Percentiles rank a stretch among this genome's conserved stretches.
Conservation (phyloP, 495 filamentous ascomycete genomes). For the Penicillium manginii region DNA sequence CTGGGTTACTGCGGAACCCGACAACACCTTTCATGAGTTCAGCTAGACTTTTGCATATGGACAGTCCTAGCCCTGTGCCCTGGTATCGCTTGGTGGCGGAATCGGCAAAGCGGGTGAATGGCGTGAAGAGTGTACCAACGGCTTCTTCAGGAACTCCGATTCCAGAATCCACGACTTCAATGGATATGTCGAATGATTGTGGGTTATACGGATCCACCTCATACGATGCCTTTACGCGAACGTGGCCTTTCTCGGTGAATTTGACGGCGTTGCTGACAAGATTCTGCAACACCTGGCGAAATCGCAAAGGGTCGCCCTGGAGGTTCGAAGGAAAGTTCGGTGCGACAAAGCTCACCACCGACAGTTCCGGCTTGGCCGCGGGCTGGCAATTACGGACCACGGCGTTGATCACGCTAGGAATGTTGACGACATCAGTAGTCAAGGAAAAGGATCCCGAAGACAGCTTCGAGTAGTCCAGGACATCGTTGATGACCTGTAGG, state of each 20-base stretch:
- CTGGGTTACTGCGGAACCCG: conserved; percentile 56
- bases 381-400: conserved; percentile 57
- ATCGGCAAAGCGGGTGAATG: conserved; percentile 84
- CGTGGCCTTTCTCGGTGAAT: conserved; percentile 75
- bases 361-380: conserved; percentile 60
- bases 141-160: conserved; percentile 84
- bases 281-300: conserved; percentile 84
- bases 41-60: conserved; percentile 79
- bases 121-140: conserved; percentile 73
- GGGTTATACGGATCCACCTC: conserved; percentile 45
- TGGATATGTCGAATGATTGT: conserved; percentile 47
- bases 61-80: conserved; percentile 79
- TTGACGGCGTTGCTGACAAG: conserved; percentile 89
- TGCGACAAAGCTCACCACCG: conserved; percentile 53
- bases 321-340: conserved; percentile 43
- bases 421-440: conserved; percentile 69
- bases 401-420: conserved; percentile 58
- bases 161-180: conserved; percentile 74
- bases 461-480: conserved; percentile 85
- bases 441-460: conserved; percentile 84
- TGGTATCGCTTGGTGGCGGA: conserved; percentile 76
- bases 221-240: conserved; percentile 60
- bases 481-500: conserved; percentile 89
- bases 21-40: conserved; percentile 84
- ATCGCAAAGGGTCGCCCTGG: conserved; percentile 73